Evolutionary conservation across 495 filamentous ascomycete species (phyloP), one percentile per base, ranked within the genome.

Genomic region (Lophium mytilinum): DNA sequence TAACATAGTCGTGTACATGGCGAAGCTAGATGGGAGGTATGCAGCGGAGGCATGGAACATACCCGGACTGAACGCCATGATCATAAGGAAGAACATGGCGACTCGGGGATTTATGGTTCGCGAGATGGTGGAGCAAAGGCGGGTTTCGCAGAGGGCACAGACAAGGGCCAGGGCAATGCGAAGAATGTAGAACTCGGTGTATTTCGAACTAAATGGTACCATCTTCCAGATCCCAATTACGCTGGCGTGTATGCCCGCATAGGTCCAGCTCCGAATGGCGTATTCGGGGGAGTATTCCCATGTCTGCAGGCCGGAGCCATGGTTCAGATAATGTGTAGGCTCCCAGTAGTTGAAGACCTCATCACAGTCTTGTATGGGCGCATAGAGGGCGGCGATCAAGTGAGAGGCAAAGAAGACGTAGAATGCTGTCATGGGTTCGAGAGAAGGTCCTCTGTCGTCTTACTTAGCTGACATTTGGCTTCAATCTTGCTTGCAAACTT

Each of bases 301-400:
- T 14, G 94, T 99, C 72, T 99, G 89, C 36, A 97, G 74, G 33
- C 94, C 94, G 67, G 92, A 91, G 66, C 89, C 88, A 76, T 96
- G 90, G 57, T 81, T 83, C 33, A 99, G 80, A 69, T 96, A 99
- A 72, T 99, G 94, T 0, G 90, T 83, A 1, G 94, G 93, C 65
- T 99, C 94, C 94, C 94, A 99, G 74, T 94, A 99, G 66, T 99
- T 99, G 78, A 95, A 99, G 4, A 92, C 90, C 74, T 99, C 94
- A 68, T 99, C 94, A 67, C 94, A 99, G 71, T 99, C 94, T 65
- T 96, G 92, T 63, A 99, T 96, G 0, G 94, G 95, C 0, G 89
- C 81, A 64, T 83, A 91, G 17, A 84, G 64, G n/a, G 92, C 92
- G 19, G 92, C 86, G 33, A 92, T 63, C 18, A 83, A 53, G 66